Base-by-base conservation (phyloP, 1,284 basidiomycete genomes). In the Neonothopanus nambi region DNA sequence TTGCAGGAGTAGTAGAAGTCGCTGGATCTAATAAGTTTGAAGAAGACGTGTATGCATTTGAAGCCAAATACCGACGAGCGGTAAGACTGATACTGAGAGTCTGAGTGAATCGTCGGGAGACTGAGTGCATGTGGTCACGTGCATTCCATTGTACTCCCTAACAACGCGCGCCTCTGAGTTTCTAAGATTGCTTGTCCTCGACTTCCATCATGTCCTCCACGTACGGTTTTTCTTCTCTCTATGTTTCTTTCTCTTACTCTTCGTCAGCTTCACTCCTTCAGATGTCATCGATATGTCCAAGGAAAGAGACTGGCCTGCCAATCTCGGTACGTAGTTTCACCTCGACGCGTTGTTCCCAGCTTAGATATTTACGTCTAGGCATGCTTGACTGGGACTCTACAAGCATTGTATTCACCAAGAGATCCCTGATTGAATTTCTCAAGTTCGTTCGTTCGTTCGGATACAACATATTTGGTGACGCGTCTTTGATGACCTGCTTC, bases 361-460 rank as follows among this genome's bases (percentile, higher is more conserved):
- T 13, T 23, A 9, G 37, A 33, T 8, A 5, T 33, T n/a, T n/a
- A n/a, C n/a, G 4, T 51, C 7, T 48, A 88, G 87, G 87, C 51
- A 80, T 87, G 82, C 71, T 89, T 57, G 87, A 89, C 67, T 89
- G 87, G 87, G 87, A 89, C 61, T 64, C 66, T 7, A 87, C 85
- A 38, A 79, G 69, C 52, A 86, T 89, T 54, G 79, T 89, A 30
- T 89, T 89, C 65, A 89, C 85, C 3, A 89, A 89, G 64, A 79
- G 87, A 26, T 72, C 79, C 40, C 70, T 89, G 57, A 74, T 88
- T 50, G 87, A 89, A 64, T 89, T 89, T 63, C 70, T 89, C 55
- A 88, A 84, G 85, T 87, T 67, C 61, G n/a, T n/a, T n/a, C n/a
- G n/a, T n/a, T n/a, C n/a, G 30, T 33, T 39, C 51, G 51, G 8